Conservation (phyloP, 2,329 filamentous ascomycete genomes). For the Aspergillus luchuensis region DNA sequence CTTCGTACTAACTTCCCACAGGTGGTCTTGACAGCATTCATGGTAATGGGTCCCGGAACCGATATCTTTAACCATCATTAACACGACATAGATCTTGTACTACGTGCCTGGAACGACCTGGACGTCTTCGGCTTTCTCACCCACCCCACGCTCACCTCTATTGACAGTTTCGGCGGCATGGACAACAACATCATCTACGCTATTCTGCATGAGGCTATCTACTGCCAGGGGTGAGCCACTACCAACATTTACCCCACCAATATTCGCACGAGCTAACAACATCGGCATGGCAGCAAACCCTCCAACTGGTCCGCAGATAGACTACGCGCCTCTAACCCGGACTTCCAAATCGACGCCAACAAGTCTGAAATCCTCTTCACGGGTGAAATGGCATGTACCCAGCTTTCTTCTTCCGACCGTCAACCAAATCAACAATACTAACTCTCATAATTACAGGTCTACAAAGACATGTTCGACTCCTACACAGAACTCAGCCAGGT, state of each 20-base stretch:
- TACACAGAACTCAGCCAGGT: slow-evolving; percentile 75
- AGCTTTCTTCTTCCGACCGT: too few species aligned
- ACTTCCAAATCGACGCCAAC: slow-evolving; percentile 49
- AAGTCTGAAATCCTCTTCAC: slow-evolving; percentile 72
- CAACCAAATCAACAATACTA: not conserved
- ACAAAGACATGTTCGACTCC: slow-evolving; percentile 78
- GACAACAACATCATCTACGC: slow-evolving; percentile 82
- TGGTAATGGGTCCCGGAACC: slow-evolving; percentile 36
- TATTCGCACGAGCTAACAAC: not conserved
- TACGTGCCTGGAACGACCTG: slow-evolving; percentile 72
- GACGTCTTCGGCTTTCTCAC: slow-evolving; percentile 75
- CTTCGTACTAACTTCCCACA: slow-evolving; percentile 26
- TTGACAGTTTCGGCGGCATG: slow-evolving; percentile 70
- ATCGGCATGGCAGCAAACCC: slow-evolving; percentile 46
- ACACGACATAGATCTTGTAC: slow-evolving; percentile 57
- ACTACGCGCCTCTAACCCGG: slow-evolving; percentile 37
- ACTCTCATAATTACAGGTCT: slow-evolving; percentile 54
- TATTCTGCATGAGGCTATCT: slow-evolving; percentile 83
- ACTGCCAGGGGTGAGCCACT: slow-evolving; percentile 65
- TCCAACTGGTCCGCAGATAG: slow-evolving; percentile 74
- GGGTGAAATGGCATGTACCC: slow-evolving; percentile 71
- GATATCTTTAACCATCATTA: not conserved
- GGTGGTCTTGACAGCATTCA: slow-evolving; percentile 75
- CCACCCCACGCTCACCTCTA: slow-evolving; percentile 65
- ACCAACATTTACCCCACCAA: not conserved